Conservation (phyloP, 495 filamentous ascomycete genomes). For the Daldinia childiae region DNA sequence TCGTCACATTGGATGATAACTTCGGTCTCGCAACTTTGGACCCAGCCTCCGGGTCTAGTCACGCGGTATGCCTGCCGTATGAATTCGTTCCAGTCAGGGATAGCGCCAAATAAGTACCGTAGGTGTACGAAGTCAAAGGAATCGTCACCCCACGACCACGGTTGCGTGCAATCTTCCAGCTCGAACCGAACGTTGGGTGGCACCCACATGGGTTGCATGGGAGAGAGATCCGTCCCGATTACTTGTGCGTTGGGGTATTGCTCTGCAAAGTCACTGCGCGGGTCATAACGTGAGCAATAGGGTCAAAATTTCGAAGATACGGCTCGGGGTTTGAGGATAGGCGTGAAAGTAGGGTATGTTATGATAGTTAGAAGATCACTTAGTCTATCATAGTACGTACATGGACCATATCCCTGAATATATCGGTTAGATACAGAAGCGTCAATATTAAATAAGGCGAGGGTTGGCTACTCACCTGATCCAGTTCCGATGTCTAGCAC, state of each 20-base stretch:
- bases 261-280: conserved; percentile 63
- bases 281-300: conserved; percentile 5
- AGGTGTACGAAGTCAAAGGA: conserved; percentile 74
- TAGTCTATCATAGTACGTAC: conserved; percentile 31
- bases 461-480: conserved; percentile 58
- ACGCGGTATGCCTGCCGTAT: conserved; percentile 39
- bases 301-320: not conserved
- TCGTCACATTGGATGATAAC: conserved; percentile 43
- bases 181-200: conserved; percentile 66
- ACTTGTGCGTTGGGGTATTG: conserved; percentile 59
- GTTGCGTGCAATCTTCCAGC: conserved; percentile 64
- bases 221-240: conserved; percentile 65
- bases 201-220: conserved; percentile 59
- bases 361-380: not conserved
- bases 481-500: conserved; percentile 67
- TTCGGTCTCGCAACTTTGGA: conserved; percentile 46
- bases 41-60: conserved; percentile 43
- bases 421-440: conserved; percentile 8
- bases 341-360: not conserved
- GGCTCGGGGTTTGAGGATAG: not conserved
- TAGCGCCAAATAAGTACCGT: conserved; percentile 63
- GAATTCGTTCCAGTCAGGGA: conserved; percentile 65
- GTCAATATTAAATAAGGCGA: conserved; percentile 40
- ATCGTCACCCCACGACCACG: conserved; percentile 62
- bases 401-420: conserved; percentile 52